Evolutionary conservation across 306 rosid genomes (phyloP).

Genomic region (Luffa aegyptiaca): DNA sequence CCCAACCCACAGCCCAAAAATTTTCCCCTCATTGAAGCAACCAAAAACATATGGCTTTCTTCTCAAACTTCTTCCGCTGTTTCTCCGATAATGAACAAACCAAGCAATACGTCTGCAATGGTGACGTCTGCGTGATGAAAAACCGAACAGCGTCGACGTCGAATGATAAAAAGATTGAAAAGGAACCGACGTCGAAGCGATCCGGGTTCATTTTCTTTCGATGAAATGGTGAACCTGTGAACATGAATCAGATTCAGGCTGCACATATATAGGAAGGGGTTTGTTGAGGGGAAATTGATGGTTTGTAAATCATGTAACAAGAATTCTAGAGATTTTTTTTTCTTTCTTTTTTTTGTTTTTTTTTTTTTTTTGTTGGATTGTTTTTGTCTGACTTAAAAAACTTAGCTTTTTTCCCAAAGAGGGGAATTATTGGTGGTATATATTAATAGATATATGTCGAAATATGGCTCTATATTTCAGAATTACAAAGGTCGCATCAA

Average conservation of each 20-base stretch:
- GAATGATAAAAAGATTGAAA: neutral
- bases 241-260: neutral
- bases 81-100: slow-evolving; percentile 34
- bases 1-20: too few relatives aligned
- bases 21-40: neutral
- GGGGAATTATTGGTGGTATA: neutral
- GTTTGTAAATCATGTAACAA: neutral
- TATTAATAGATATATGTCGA: too few relatives aligned
- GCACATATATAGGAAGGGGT: neutral
- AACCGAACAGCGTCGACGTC: neutral
- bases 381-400: neutral
- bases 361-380: neutral
- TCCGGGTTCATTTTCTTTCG: neutral
- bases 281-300: neutral
- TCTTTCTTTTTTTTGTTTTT: neutral
- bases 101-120: slow-evolving; percentile 36
- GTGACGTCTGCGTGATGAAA: slow-evolving; percentile 45
- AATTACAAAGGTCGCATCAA: too few relatives aligned
- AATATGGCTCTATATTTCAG: too few relatives aligned
- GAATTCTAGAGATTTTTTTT: neutral
- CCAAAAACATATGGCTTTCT: slow-evolving; percentile 31
- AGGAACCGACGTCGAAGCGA: slow-evolving; percentile 7
- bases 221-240: neutral
- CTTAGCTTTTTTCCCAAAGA: neutral
- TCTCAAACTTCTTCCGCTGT: slow-evolving; percentile 46